A percentile compares a stretch with the other conserved stretches of the same genome.
phyloP scores from a whole-genome alignment of 257 asterid genomes.

The Solanum pimpinellifolium region DNA sequence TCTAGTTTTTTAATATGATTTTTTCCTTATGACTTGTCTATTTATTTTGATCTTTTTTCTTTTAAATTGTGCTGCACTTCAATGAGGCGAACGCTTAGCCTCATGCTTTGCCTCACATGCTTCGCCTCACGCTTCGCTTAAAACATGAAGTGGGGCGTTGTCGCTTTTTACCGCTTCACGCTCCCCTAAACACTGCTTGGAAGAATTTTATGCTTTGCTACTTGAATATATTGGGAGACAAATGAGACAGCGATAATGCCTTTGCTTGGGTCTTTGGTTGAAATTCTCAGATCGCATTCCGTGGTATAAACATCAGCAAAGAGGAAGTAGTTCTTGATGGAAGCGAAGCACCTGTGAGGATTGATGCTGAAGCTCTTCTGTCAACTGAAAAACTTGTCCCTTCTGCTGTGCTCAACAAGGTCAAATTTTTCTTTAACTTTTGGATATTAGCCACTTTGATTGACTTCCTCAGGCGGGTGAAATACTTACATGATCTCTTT shows the following conservation, averaged over 20 bases:
- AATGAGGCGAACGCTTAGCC: too few relatives aligned
- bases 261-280: conserved; percentile 13
- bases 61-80: too few relatives aligned
- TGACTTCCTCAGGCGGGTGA: neutral
- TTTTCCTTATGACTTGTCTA: too few relatives aligned
- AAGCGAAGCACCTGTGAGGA: conserved; percentile 84
- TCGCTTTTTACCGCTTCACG: too few relatives aligned
- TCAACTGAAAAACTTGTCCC: conserved; percentile 82
- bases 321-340: conserved; percentile 76
- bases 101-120: too few relatives aligned
- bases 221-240: neutral
- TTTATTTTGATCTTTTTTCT: too few relatives aligned
- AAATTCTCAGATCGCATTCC: conserved; percentile 58
- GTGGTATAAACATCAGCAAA: conserved; percentile 72
- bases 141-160: too few relatives aligned
- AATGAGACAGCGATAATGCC: conserved; percentile 3
- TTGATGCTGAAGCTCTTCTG: conserved; percentile 82
- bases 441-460: neutral
- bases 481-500: neutral
- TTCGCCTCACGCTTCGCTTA: too few relatives aligned
- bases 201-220: neutral
- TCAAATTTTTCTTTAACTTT: conserved; percentile 5
- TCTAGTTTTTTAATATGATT: too few relatives aligned
- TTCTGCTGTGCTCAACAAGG: conserved; percentile 78
- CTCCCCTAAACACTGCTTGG: too few relatives aligned